Conservation (phyloP, 192 early-diverging fungal species). For the Coemansia sp. region DNA sequence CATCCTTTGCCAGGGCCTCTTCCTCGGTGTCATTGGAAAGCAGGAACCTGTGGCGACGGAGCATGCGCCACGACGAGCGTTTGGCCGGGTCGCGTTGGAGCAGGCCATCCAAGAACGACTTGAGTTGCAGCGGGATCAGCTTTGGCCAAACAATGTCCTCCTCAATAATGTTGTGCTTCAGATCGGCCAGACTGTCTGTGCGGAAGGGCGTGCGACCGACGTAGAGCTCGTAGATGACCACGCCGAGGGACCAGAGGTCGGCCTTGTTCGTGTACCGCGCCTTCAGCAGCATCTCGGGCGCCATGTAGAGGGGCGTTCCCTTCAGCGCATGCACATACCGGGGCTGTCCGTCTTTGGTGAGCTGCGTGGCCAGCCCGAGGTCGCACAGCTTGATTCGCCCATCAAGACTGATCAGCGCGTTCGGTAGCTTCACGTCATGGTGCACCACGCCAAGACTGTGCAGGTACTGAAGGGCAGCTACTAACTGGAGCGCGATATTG, state of each 20-base stretch:
- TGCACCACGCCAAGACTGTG: slow-evolving; percentile 71
- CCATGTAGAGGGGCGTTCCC: slow-evolving; percentile 54
- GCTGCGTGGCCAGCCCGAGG: slow-evolving; percentile 55
- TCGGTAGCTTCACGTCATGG: slow-evolving; percentile 70
- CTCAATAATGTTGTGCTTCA: slow-evolving; percentile 53
- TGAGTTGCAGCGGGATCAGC: slow-evolving; percentile 46
- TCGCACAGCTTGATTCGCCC: slow-evolving; percentile 58
- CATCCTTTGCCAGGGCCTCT: slow-evolving; percentile 16
- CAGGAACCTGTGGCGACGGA: slow-evolving; percentile 37
- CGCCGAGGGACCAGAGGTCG: slow-evolving; percentile 55
- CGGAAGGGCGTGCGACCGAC: slow-evolving; percentile 55
- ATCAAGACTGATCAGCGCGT: slow-evolving; percentile 65
- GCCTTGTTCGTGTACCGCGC: slow-evolving; percentile 54
- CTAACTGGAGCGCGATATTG: slow-evolving; percentile 53
- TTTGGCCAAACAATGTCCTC: slow-evolving; percentile 56
- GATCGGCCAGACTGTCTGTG: slow-evolving; percentile 40
- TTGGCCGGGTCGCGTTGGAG: slow-evolving; percentile 39
- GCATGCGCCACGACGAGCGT: slow-evolving; percentile 32
- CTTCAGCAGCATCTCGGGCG: slow-evolving; percentile 48
- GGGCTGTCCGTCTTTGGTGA: slow-evolving; percentile 42
- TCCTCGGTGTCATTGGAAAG: slow-evolving; percentile 36
- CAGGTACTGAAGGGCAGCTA: slow-evolving; percentile 64
- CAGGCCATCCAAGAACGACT: slow-evolving; percentile 37
- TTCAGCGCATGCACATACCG: slow-evolving; percentile 47
- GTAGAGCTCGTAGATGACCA: slow-evolving; percentile 56